A percentile compares a stretch with the other conserved stretches of the same genome.
These are phyloP conservation scores for Fusarium coffeatum DNA, from an alignment of 2,329 filamentous ascomycete species.

Conservation along the genomic window DNA sequence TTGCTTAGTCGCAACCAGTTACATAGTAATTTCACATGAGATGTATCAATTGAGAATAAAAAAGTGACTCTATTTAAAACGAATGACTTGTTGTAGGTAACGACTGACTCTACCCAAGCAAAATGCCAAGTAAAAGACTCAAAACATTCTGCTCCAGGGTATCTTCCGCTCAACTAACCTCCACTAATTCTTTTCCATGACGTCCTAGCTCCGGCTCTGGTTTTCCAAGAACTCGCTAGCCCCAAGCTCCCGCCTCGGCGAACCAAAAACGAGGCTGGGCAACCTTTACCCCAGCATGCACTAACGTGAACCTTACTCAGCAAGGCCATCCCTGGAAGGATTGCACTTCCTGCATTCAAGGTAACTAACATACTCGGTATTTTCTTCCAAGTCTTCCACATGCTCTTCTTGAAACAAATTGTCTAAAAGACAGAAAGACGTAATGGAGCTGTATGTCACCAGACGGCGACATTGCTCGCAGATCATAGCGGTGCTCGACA, in stretches of 20 bases:
- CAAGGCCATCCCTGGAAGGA: neutral
- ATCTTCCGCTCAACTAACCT: neutral
- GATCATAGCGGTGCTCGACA: slow-evolving; percentile 5
- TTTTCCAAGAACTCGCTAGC: neutral
- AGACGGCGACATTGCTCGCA: slow-evolving; percentile 12
- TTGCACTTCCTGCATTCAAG: slow-evolving; percentile 1
- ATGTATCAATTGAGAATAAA: neutral
- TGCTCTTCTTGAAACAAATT: neutral
- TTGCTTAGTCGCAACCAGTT: too few species aligned
- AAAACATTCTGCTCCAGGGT: neutral
- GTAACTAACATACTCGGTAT: neutral
- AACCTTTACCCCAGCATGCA: neutral
- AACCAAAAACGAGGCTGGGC: slow-evolving; percentile 1
- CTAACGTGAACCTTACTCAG: neutral
- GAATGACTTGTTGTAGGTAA: neutral
- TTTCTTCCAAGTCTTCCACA: neutral
- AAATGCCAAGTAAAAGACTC: neutral
- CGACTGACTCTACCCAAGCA: neutral
- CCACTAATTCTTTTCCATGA: neutral
- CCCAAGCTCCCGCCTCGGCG: neutral
- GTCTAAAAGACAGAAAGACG: neutral
- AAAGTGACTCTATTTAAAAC: neutral
- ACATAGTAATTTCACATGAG: neutral
- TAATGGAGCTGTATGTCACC: neutral
- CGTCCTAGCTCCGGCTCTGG: neutral